phyloP scores from a whole-genome alignment of 2,329 filamentous ascomycete genomes.

The Thyridium curvatum region DNA sequence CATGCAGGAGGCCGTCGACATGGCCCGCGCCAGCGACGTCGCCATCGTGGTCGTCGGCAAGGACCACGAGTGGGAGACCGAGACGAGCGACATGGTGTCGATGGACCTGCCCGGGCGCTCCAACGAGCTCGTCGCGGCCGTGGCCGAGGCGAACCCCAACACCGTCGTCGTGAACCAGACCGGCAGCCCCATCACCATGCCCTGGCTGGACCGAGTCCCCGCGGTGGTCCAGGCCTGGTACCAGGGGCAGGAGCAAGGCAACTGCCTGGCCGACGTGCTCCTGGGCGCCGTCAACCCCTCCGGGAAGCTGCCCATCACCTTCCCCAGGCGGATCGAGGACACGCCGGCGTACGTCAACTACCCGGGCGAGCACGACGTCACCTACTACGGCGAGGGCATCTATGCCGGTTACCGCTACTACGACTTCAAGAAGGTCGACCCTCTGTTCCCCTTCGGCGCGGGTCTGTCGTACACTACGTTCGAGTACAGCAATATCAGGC shows the following conservation, averaged over 20 bases:
- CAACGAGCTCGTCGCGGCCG: constrained; percentile 61
- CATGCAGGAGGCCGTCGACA: constrained; percentile 58
- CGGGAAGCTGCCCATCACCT: constrained; percentile 51
- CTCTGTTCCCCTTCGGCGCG: constrained; percentile 57
- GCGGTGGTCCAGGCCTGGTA: constrained; percentile 38
- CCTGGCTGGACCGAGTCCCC: constrained; percentile 34
- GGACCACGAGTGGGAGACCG: constrained; percentile 76
- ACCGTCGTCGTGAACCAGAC: constrained; percentile 55
- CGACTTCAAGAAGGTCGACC: constrained; percentile 50
- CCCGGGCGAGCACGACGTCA: constrained; percentile 35
- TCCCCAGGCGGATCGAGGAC: constrained; percentile 53
- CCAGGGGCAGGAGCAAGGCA: constrained; percentile 57
- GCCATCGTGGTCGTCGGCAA: constrained; percentile 73
- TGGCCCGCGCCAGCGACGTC: constrained; percentile 66
- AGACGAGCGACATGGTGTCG: constrained; percentile 71
- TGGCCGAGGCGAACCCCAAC: constrained; percentile 61
- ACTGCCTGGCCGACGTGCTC: constrained; percentile 55
- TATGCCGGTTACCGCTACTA: constrained; percentile 65
- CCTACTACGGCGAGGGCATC: constrained; percentile 63
- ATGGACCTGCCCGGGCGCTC: constrained; percentile 70
- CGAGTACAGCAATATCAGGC: constrained; percentile 36
- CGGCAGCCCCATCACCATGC: constrained; percentile 49
- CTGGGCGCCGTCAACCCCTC: constrained; percentile 53
- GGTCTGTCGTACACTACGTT: constrained; percentile 61
- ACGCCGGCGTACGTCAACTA: constrained; percentile 62